Base-by-base conservation (phyloP, 208 protist genomes). In the Leptomonas seymouri region DNA sequence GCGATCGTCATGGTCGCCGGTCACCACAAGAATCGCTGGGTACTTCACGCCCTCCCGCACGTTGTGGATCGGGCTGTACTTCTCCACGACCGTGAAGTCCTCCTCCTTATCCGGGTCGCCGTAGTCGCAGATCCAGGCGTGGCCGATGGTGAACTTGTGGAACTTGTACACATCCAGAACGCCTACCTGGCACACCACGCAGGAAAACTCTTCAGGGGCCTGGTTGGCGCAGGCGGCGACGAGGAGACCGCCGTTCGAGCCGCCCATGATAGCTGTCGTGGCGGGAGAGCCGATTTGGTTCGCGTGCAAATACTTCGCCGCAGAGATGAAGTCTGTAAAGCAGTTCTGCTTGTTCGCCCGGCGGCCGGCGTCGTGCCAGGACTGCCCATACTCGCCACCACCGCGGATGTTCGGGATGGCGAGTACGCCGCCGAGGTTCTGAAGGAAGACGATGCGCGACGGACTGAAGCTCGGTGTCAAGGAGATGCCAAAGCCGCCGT, bases 111-210 rank as follows among this genome's bases (percentile, higher is more conserved):
- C 95, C 28, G 95, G 91, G 75, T 97, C 65, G 62, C 96, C 95
- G 78, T 97, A 98, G 74, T 98, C 95, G 14, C 89, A 94, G 64
- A 77, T 97, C 94, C 96, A 98, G 12, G 87, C 87, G 44, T 93
- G 86, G 36, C 97, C 97, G 76, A 98, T 97, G 55, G 95, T 97
- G 67, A 98, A 98, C 76, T 97, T 97, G 83, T 98, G 93, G 75
- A 97, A 99, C 75, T 96, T 94, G 74, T 87, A 94, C 91, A 98
- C 94, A 77, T 99, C 97, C 60, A 98, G 69, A 30, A 99, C 93
- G 21, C 91, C 92, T 27, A 98, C 97, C 51, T 93, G 82, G 68
- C 89, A 91, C 48, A 98, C 80, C 16, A 88, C 93, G 55, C 82
- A 88, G 36, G 87, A 58, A 31, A 98, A 90, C 23, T 89, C 65